A percentile compares a stretch with the other conserved stretches of the same genome.
phyloP scores from a whole-genome alignment of 805 yeast genomes.

The Hanseniaspora hatyaiensis region DNA sequence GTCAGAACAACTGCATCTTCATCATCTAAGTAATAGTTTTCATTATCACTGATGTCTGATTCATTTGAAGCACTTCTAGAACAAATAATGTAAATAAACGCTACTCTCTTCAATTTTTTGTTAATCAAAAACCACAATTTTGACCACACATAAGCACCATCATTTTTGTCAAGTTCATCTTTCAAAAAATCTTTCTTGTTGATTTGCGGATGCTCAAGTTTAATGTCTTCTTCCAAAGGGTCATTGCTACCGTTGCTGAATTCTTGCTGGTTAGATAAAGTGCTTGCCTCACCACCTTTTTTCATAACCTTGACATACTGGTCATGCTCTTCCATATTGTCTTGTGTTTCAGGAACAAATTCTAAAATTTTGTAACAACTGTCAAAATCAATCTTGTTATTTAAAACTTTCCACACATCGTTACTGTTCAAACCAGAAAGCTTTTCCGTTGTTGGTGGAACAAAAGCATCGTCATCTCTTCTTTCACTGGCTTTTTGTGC shows the following conservation, averaged over 20 bases:
- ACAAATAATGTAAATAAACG: constrained; percentile 65
- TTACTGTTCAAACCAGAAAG: constrained; percentile 6
- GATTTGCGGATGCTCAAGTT: constrained; percentile 30
- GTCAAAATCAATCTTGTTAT: constrained; percentile 9
- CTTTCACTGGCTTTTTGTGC: background rate
- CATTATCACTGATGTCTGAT: constrained; percentile 19
- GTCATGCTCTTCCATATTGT: constrained; percentile 7
- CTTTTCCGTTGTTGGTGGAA: constrained; percentile 13
- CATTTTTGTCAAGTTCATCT: constrained; percentile 49
- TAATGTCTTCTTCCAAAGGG: constrained; percentile 22
- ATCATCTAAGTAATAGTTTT: constrained; percentile 17
- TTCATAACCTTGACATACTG: constrained; percentile 1
- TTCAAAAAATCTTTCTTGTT: constrained; percentile 49
- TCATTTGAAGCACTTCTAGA: constrained; percentile 31
- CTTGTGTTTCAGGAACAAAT: constrained; percentile 8
- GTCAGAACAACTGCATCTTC: constrained; percentile 29
- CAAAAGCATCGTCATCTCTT: constrained; percentile 8
- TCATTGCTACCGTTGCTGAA: background rate
- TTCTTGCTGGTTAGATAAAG: background rate
- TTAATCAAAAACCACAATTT: constrained; percentile 84
- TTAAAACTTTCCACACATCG: constrained; percentile 11
- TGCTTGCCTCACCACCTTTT: background rate
- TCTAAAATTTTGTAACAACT: constrained; percentile 11
- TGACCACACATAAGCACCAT: constrained; percentile 37
- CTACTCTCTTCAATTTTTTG: constrained; percentile 82